Percentiles rank a stretch among this genome's conserved stretches.
These are phyloP conservation scores for Hanseniaspora sp. DNA, from an alignment of 1,139 yeast genomes.

Conservation along the genomic window DNA sequence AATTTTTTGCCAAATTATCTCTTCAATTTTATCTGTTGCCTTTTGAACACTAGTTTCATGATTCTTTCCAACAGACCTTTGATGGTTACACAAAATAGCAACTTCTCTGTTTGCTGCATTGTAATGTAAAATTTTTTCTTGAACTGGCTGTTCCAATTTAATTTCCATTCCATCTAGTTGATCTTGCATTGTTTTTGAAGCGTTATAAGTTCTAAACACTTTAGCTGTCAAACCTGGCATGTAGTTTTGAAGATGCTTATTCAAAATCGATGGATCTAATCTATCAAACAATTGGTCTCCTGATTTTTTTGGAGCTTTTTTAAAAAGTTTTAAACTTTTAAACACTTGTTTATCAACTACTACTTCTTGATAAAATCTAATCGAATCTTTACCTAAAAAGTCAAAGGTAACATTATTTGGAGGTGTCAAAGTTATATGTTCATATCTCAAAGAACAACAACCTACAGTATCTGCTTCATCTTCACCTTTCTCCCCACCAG, in stretches of 20 bases:
- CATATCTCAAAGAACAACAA: slow-evolving; percentile 85
- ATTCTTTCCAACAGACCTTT: slow-evolving; percentile 76
- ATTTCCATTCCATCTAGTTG: slow-evolving; percentile 58
- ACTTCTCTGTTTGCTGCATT: slow-evolving; percentile 94
- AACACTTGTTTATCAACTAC: slow-evolving; percentile 84
- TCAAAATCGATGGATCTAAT: slow-evolving; percentile 68
- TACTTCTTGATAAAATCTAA: slow-evolving; percentile 83
- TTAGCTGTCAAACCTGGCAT: slow-evolving; percentile 93
- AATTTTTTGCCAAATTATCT: slow-evolving; percentile 73
- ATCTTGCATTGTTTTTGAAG: slow-evolving; percentile 93
- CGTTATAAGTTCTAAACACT: slow-evolving; percentile 94
- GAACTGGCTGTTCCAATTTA: slow-evolving; percentile 71
- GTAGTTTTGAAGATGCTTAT: slow-evolving; percentile 76
- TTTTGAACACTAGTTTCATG: slow-evolving; percentile 74
- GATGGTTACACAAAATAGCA: slow-evolving; percentile 94
- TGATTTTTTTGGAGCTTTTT: slow-evolving; percentile 74
- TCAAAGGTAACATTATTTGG: slow-evolving; percentile 86
- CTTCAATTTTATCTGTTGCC: slow-evolving; percentile 64
- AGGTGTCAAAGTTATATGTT: slow-evolving; percentile 75
- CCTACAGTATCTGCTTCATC: slow-evolving; percentile 99
- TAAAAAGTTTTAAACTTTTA: slow-evolving; percentile 75
- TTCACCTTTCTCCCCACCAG: slow-evolving; percentile 95
- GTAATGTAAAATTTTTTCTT: slow-evolving; percentile 75
- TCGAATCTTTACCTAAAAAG: slow-evolving; percentile 91
- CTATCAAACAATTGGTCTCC: slow-evolving; percentile 92